Evolutionary conservation across 1,284 basidiomycete species (phyloP), one percentile per base, ranked within the genome.

Genomic region (Cutaneotrichosporon sp.): DNA sequence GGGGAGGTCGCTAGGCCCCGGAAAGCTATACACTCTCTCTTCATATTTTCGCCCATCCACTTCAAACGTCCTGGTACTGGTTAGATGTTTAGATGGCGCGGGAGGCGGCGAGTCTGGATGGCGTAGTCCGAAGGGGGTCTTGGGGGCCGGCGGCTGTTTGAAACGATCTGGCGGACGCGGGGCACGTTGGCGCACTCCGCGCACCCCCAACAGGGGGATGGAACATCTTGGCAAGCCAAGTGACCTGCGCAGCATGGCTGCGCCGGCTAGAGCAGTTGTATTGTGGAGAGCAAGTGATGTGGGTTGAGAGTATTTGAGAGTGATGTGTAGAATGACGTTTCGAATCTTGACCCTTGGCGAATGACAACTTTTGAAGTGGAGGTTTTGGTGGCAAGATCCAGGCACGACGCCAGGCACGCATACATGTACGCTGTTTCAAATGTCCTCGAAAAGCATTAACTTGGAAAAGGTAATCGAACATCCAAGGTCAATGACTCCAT

Each of bases 171-270:
- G 34, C 20, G 19, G 10, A 39, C 7, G 38, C n/a, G 38, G 24
- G 20, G 11, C 22, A 16, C 22, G 38, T 1, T 26, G 24, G 10
- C 38, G 38, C 14, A 41, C 38, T 12, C 22, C 38, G 16, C 38
- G 38, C 24, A 41, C 38, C 29, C 29, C 29, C 10, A 9, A 14
- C 29, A 5, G 10, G 29, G 10, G 10, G 29, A 31, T 10, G 29
- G 14, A 31, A 14, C 29, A 8, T 41, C 12, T 12, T 41, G 38
- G 22, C 20, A 16, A 16, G 22, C 22, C 7, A 8, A 35, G 42
- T 22, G 42, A 31, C 42, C 42, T 32, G 42, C 42, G 42, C 42
- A 44, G 42, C 42, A 44, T 44, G 42, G 42, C 42, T 26, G 42
- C 42, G 29, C 42, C 24, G 42, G 42, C 29, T 10, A 3, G 19